Conservation (phyloP, 2,329 filamentous ascomycete genomes). For the Colletotrichum karsti region DNA sequence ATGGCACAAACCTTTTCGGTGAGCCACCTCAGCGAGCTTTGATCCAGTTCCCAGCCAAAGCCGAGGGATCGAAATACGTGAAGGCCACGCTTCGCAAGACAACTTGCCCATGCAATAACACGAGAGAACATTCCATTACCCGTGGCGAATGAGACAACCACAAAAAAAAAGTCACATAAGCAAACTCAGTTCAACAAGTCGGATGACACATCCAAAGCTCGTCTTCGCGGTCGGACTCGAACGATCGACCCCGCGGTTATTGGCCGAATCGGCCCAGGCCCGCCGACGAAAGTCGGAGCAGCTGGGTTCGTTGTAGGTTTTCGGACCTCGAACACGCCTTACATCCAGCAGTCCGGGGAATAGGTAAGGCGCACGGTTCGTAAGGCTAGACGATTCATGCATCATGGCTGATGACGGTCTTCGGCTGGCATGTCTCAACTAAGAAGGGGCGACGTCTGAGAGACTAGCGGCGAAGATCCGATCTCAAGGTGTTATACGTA, state of each 20-base stretch:
- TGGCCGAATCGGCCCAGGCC: slow-evolving; percentile 12
- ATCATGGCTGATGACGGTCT: slow-evolving; percentile 8
- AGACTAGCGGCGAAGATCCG: slow-evolving; percentile 14
- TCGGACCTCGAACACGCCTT: not conserved
- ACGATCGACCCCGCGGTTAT: not conserved
- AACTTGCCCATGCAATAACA: not conserved
- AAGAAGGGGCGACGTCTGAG: slow-evolving; percentile 10
- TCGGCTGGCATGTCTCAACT: slow-evolving; percentile 25
- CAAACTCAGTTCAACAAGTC: not conserved
- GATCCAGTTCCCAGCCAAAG: not conserved
- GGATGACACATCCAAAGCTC: not conserved
- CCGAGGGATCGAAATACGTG: not conserved
- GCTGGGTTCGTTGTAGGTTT: not conserved
- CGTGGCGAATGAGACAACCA: not conserved
- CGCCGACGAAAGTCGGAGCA: not conserved
- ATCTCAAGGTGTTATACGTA: not conserved
- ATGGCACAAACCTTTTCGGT: not conserved
- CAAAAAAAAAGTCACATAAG: not conserved
- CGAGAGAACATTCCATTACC: slow-evolving; percentile 2
- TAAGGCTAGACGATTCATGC: slow-evolving; percentile 7
- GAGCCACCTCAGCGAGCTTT: not conserved
- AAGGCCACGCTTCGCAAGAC: not conserved
- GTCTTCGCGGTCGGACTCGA: slow-evolving; percentile 10
- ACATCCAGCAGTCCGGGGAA: not conserved
- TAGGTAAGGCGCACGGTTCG: slow-evolving; percentile 19